These are phyloP conservation scores for Pleurotus djamor DNA, from an alignment of 768 basidiomycete species.

Conservation along the genomic window DNA sequence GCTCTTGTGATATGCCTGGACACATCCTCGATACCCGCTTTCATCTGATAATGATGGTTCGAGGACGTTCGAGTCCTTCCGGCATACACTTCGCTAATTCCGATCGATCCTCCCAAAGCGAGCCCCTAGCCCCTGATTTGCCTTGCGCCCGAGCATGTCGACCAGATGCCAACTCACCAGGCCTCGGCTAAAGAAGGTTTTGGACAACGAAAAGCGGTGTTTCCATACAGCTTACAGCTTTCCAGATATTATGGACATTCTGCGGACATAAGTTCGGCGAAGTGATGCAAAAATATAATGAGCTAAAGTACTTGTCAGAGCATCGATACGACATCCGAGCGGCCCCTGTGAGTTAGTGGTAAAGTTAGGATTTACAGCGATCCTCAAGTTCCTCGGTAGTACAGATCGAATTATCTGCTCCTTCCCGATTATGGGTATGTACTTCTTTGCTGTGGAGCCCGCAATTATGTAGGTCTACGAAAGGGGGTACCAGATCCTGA, in stretches of 20 bases:
- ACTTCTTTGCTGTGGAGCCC: too few relatives aligned
- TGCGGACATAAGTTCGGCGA: constrained; percentile 4
- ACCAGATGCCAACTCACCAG: not conserved
- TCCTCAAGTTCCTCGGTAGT: not conserved
- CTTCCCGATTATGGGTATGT: too few relatives aligned
- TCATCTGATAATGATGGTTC: not conserved
- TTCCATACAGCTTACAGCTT: too few relatives aligned
- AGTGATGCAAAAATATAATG: not conserved
- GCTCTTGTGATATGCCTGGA: not conserved
- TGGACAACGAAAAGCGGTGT: too few relatives aligned
- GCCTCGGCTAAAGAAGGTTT: too few relatives aligned
- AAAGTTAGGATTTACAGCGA: not conserved
- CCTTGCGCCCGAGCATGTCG: not conserved
- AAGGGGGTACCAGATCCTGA: too few relatives aligned
- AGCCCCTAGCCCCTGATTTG: too few relatives aligned
- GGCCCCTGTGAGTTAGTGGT: too few relatives aligned
- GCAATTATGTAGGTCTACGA: too few relatives aligned
- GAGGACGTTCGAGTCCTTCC: constrained; percentile 7
- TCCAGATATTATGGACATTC: not conserved
- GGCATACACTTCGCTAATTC: not conserved
- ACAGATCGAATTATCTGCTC: not conserved
- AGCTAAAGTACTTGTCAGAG: not conserved
- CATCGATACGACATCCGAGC: not conserved
- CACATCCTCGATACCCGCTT: not conserved
- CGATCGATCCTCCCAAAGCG: too few relatives aligned